Percentiles rank a stretch among this genome's conserved stretches.
phyloP scores from a whole-genome alignment of 257 asterid species.

The Ajuga chamaepitys region DNA sequence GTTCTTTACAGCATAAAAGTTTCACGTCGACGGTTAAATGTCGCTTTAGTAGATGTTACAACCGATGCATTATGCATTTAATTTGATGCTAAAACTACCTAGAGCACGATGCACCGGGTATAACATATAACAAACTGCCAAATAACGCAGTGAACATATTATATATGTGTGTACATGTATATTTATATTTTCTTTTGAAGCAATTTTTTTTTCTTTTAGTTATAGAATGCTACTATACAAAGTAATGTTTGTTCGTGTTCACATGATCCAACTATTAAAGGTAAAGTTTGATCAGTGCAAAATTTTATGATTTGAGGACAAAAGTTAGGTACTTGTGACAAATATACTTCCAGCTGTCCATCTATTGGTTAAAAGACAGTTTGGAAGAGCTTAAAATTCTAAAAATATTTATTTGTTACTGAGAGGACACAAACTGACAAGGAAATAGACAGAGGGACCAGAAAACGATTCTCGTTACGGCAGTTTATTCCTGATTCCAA shows the following conservation, averaged over 20 bases:
- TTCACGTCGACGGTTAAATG: background rate
- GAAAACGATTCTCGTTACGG: conserved; percentile 27
- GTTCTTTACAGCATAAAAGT: conserved; percentile 4
- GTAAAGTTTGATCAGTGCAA: background rate
- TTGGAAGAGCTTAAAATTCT: background rate
- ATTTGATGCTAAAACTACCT: too few species aligned
- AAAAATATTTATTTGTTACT: background rate
- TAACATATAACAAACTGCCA: too few species aligned
- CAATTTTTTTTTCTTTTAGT: background rate
- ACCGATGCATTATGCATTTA: too few species aligned
- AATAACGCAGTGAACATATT: background rate
- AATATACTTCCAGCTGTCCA: conserved; percentile 20
- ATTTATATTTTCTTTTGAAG: background rate
- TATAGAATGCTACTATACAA: background rate
- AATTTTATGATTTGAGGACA: conserved; percentile 28
- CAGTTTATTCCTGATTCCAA: conserved; percentile 22
- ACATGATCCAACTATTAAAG: conserved; percentile 18
- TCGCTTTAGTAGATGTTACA: too few species aligned
- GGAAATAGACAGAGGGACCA: conserved; percentile 37
- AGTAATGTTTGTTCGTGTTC: background rate
- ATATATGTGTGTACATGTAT: background rate
- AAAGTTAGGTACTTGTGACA: conserved; percentile 33
- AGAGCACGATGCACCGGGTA: too few species aligned
- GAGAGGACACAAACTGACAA: conserved; percentile 36
- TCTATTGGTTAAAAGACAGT: conserved; percentile 9